Evolutionary conservation across 345 rosid species (phyloP), one percentile per base, ranked within the genome.

Genomic region (Syzygium jambos): DNA sequence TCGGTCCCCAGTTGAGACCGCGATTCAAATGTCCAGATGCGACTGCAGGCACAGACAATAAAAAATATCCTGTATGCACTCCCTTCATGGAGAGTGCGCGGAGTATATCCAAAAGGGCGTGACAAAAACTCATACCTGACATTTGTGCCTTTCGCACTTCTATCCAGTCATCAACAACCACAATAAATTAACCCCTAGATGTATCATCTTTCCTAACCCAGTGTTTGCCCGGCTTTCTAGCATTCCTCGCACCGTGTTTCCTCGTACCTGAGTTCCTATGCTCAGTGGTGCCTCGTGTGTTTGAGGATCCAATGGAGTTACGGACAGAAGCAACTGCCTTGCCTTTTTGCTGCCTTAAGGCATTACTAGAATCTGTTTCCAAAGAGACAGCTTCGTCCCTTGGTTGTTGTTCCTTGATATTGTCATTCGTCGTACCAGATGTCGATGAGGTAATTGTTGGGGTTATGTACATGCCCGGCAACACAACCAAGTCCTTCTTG

Each of bases 401-500:
- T 10, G 82, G 49, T 73, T 9, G 87, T 90, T 89, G 92, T 78
- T 92, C 92, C 73, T 88, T 91, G 4, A 89, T 34, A n/a, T 91
- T 87, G 89, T 92, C 95, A 52, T 86, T 7, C 53, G 86, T 87
- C 53, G 88, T 43, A 30, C 90, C 55, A 43, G 91, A 49, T 61
- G 92, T 10, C 8, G 92, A 86, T 17, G 14, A 9, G 15, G 89
- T 22, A 27, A 88, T 88, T 41, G 94, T 91, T 15, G 80, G 94
- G 52, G 95, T 94, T 89, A 96, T 94, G 93, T 90, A 94, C 95
- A 95, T 94, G 85, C 96, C 97, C 6, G 98, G 97, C 87, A 92
- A 89, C 68, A 96, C 96, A 3, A 91, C 91, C 54, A 93, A 57
- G 84, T 90, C 92, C 85, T 87, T 92, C 90, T 93, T 94, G 16